A percentile compares a stretch with the other conserved stretches of the same genome.
Evolutionary conservation across 2,329 filamentous ascomycete species (phyloP).

Genomic region (Fusarium sambucinum): DNA sequence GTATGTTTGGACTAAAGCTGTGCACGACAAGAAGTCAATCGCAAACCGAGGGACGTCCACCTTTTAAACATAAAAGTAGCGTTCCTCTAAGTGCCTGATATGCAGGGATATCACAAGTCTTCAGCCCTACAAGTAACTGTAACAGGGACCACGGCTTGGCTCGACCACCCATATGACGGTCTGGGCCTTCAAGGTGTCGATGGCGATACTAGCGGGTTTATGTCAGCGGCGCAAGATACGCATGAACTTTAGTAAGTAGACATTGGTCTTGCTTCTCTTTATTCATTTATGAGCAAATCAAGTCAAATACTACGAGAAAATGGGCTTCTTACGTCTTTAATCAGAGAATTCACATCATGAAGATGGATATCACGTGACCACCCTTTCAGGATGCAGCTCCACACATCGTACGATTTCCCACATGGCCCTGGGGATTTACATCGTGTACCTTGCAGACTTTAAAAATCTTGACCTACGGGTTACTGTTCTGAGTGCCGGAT

Average conservation of each 20-base stretch:
- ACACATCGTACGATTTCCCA: slow-evolving; percentile 45
- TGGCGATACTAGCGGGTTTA: slow-evolving; percentile 2
- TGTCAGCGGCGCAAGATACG: not conserved
- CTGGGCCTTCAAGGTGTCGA: slow-evolving; percentile 40
- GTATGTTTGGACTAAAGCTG: too few relatives aligned
- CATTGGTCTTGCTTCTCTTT: not conserved
- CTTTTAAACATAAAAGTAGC: slow-evolving; percentile 37
- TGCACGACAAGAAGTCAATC: not conserved
- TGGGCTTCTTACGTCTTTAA: not conserved
- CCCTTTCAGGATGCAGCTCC: slow-evolving; percentile 33
- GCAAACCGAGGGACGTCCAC: slow-evolving; percentile 10
- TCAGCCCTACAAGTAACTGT: slow-evolving; percentile 37
- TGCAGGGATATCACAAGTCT: slow-evolving; percentile 37
- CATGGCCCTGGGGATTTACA: slow-evolving; percentile 16
- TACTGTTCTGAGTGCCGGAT: slow-evolving; percentile 15
- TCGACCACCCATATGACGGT: slow-evolving; percentile 31
- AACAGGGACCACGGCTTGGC: slow-evolving; percentile 42
- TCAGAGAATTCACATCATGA: not conserved
- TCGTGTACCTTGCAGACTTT: not conserved
- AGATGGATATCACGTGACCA: slow-evolving; percentile 27
- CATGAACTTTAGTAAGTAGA: rapidly evolving
- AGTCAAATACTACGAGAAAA: rapidly evolving
- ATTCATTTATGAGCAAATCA: rapidly evolving
- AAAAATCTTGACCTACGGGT: not conserved
- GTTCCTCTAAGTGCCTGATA: slow-evolving; percentile 36